Conservation (phyloP, 225 moss, liverwort and hornwort species). For the Polytrichum commune region DNA sequence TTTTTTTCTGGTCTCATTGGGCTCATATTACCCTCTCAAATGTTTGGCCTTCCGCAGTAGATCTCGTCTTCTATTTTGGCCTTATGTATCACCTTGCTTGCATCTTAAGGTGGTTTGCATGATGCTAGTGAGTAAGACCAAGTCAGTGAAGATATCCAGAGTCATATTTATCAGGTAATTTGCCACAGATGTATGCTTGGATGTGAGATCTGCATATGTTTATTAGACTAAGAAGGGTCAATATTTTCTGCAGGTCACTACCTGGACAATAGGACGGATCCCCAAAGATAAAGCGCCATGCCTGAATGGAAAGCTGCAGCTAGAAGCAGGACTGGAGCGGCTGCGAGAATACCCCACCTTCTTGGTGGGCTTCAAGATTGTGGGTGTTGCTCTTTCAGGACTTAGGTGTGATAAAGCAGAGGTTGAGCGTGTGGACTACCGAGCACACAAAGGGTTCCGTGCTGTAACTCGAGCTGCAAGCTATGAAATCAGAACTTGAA, state of each 20-base stretch:
- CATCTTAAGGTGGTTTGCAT: no score
- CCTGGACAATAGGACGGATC: conserved; percentile 86
- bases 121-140: no score
- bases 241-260: conserved; percentile 62
- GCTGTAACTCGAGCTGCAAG: conserved; percentile 78
- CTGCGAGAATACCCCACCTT: conserved; percentile 81
- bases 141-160: no score
- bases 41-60: no score
- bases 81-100: no score
- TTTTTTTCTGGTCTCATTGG: no score
- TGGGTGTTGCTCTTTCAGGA: conserved; percentile 86
- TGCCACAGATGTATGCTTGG: background rate
- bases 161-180: no score
- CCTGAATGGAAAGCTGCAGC: conserved; percentile 70
- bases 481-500: conserved; percentile 88
- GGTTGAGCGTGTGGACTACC: conserved; percentile 63
- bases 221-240: conserved; percentile 6
- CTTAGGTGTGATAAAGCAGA: conserved; percentile 85
- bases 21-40: no score
- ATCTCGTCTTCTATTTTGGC: no score
- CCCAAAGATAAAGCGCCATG: conserved; percentile 96
- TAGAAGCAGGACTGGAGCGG: conserved; percentile 72
- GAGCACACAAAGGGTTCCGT: conserved; percentile 71
- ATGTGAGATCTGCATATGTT: background rate
- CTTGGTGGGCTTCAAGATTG: conserved; percentile 80